Evolutionary conservation across 768 basidiomycete species (phyloP).

Genomic region (Lentinula boryana): DNA sequence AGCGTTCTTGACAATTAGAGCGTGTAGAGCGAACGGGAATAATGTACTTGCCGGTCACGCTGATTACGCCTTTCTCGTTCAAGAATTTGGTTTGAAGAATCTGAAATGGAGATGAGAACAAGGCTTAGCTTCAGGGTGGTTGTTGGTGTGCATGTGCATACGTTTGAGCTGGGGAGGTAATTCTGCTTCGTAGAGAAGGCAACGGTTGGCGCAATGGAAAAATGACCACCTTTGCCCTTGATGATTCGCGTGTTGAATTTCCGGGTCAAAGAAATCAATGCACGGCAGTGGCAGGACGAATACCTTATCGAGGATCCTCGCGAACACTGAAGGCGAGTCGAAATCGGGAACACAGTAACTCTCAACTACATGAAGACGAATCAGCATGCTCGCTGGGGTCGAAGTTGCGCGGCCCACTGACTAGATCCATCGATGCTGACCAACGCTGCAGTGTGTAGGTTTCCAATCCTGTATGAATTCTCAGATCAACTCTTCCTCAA

Average conservation of each 20-base stretch:
- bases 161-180: conserved; percentile 79
- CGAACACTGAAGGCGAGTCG: conserved; percentile 90
- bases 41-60: conserved; percentile 60
- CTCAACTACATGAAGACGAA: conserved; percentile 53
- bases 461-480: conserved; percentile 57
- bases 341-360: conserved; percentile 92
- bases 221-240: conserved; percentile 70
- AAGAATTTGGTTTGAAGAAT: conserved; percentile 89
- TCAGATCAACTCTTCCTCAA: neutral
- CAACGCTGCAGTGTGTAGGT: conserved; percentile 77
- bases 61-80: conserved; percentile 81
- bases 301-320: conserved; percentile 80
- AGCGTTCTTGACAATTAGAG: neutral
- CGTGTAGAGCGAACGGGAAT: neutral
- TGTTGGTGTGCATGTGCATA: conserved; percentile 22
- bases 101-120: conserved; percentile 27
- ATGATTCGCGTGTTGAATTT: neutral
- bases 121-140: conserved; percentile 15
- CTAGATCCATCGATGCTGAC: conserved; percentile 81
- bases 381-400: neutral
- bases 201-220: conserved; percentile 73
- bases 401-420: conserved; percentile 23
- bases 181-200: conserved; percentile 75
- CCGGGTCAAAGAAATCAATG: neutral
- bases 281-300: conserved; percentile 24